Evolutionary conservation across 1,139 yeast genomes (phyloP).

Genomic region (Scheffersomyces lignicola): DNA sequence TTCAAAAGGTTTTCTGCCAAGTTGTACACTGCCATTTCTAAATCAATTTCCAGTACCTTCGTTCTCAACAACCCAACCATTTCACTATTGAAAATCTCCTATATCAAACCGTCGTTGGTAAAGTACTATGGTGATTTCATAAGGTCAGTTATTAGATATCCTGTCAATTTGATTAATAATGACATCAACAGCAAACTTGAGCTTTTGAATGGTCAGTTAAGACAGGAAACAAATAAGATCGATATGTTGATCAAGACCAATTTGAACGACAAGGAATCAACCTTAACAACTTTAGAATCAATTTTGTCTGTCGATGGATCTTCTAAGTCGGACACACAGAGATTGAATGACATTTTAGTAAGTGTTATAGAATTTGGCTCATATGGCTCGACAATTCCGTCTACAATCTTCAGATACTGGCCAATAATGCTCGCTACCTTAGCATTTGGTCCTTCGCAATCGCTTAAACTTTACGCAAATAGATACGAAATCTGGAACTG

Average conservation of each 20-base stretch:
- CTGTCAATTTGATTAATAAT: conserved; percentile 19
- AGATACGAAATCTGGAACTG: conserved; percentile 54
- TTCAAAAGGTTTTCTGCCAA: conserved; percentile 7
- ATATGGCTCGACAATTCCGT: conserved; percentile 42
- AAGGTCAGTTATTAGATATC: conserved; percentile 17
- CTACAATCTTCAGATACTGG: conserved; percentile 63
- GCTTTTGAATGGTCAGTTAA: conserved; percentile 20
- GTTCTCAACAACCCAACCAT: conserved; percentile 14
- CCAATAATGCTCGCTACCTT: conserved; percentile 44
- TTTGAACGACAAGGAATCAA: conserved; percentile 11
- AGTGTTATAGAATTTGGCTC: conserved; percentile 12
- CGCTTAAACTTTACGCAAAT: conserved; percentile 46
- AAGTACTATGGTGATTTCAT: conserved; percentile 12
- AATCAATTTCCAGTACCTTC: conserved; percentile 9
- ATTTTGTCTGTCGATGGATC: conserved; percentile 10
- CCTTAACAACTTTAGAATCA: conserved; percentile 12
- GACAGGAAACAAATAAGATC: conserved; percentile 19
- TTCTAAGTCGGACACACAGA: conserved; percentile 11
- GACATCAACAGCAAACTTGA: conserved; percentile 23
- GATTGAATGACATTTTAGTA: conserved; percentile 12
- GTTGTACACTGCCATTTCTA: conserved; percentile 8
- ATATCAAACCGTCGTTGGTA: conserved; percentile 5
- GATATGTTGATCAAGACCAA: conserved; percentile 23
- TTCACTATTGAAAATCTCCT: conserved; percentile 9
- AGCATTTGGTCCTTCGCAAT: conserved; percentile 53